Evolutionary conservation across 2,329 filamentous ascomycete genomes (phyloP).

Genomic region (Monascus ruber): DNA sequence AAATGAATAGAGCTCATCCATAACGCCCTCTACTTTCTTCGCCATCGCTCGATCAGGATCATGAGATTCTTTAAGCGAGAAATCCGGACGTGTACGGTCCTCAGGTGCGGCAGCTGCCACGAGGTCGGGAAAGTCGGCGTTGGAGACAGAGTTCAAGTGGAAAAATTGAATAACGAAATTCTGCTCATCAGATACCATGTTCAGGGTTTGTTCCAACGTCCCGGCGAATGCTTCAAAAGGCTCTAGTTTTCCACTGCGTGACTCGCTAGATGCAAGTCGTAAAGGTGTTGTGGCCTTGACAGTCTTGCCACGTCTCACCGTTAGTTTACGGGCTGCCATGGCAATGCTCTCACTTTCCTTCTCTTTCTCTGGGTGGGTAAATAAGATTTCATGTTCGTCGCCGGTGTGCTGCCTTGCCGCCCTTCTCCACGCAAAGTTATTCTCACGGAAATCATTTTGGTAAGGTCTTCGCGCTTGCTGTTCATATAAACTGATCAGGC

Average conservation of each 20-base stretch:
- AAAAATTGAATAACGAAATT: conserved; percentile 98
- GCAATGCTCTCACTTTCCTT: conserved; percentile 58
- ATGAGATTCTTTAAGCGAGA: conserved; percentile 64
- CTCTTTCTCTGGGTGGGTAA: conserved; percentile 82
- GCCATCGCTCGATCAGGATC: conserved; percentile 82
- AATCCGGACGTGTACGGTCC: conserved; percentile 58
- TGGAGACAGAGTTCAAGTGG: conserved; percentile 77
- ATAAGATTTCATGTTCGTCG: conserved; percentile 75
- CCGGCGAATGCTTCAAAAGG: conserved; percentile 73
- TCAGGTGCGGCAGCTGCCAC: conserved; percentile 56
- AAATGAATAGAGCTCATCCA: conserved; percentile 81
- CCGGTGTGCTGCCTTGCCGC: conserved; percentile 62
- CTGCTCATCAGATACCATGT: conserved; percentile 81
- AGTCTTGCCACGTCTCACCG: conserved; percentile 87
- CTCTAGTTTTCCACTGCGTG: conserved; percentile 53
- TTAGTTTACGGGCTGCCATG: conserved; percentile 73
- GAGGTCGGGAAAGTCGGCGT: conserved; percentile 70
- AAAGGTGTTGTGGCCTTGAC: conserved; percentile 34
- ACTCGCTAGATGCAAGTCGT: conserved; percentile 36
- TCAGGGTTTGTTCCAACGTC: conserved; percentile 69
- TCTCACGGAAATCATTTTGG: conserved; percentile 68
- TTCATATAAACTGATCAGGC: conserved; percentile 69
- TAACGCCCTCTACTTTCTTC: conserved; percentile 70
- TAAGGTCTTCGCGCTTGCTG: conserved; percentile 65
- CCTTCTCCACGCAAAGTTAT: conserved; percentile 67